These are phyloP conservation scores for Stereocaulon alpinum DNA, from an alignment of 495 filamentous ascomycete genomes.

Conservation along the genomic window DNA sequence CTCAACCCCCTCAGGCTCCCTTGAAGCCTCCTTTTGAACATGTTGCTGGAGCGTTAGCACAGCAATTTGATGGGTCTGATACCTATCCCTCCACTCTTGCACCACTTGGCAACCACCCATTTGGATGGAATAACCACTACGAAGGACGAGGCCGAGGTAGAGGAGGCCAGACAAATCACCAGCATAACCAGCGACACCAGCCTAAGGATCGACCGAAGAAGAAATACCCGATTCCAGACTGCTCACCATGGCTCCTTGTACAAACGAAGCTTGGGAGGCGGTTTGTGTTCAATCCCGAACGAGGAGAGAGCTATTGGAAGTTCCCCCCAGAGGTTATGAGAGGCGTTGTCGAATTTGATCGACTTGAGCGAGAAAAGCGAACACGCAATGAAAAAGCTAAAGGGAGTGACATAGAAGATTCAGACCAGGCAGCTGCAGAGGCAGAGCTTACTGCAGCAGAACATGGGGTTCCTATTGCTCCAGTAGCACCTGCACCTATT, in stretches of 20 bases:
- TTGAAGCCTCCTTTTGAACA: slow-evolving; percentile 22
- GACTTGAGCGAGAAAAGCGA: slow-evolving; percentile 39
- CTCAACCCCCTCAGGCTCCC: slow-evolving; percentile 27
- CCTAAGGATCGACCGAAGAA: slow-evolving; percentile 71
- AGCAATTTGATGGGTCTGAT: slow-evolving; percentile 30
- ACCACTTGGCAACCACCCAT: slow-evolving; percentile 18
- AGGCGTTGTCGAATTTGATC: slow-evolving; percentile 64
- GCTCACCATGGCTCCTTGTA: slow-evolving; percentile 84
- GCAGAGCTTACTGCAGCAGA: slow-evolving; percentile 11
- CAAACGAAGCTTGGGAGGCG: slow-evolving; percentile 78
- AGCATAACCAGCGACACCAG: slow-evolving; percentile 44
- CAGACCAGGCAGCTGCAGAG: slow-evolving; percentile 29
- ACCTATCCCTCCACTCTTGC: slow-evolving; percentile 16
- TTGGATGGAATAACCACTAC: slow-evolving; percentile 28
- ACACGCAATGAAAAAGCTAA: slow-evolving; percentile 33
- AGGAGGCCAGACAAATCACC: slow-evolving; percentile 42
- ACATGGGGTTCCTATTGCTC: slow-evolving; percentile 4
- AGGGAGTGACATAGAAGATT: slow-evolving; percentile 18
- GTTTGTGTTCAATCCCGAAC: slow-evolving; percentile 77
- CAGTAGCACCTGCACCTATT: slow-evolving; percentile 8
- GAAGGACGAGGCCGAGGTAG: slow-evolving; percentile 33
- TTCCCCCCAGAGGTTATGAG: slow-evolving; percentile 75
- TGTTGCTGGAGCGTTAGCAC: slow-evolving; percentile 18
- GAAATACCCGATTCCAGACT: slow-evolving; percentile 67
- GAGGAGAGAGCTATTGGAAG: slow-evolving; percentile 85